Percentiles rank a stretch among this genome's conserved stretches.
These are phyloP conservation scores for Colletotrichum spaethianum DNA, from an alignment of 2,329 filamentous ascomycete genomes.

Conservation along the genomic window DNA sequence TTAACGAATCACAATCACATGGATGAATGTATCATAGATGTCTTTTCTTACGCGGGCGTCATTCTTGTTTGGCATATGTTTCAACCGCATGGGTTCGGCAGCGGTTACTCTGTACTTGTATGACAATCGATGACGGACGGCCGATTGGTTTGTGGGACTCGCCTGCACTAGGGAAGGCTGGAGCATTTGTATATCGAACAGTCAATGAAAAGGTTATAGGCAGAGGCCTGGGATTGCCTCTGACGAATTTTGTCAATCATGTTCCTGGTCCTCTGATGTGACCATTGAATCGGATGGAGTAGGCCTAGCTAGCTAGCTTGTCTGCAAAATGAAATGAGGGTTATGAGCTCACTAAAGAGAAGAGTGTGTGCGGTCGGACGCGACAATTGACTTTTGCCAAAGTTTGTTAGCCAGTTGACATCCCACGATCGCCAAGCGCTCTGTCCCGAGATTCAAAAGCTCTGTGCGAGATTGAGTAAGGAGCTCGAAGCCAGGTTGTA, in stretches of 20 bases:
- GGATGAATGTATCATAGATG: conserved; percentile 45
- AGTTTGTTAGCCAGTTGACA: conserved; percentile 5
- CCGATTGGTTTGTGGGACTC: conserved; percentile 32
- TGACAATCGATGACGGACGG: conserved; percentile 41
- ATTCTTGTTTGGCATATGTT: conserved; percentile 41
- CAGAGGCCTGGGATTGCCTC: conserved; percentile 12
- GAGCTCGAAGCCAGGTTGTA: not conserved
- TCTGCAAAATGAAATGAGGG: not conserved
- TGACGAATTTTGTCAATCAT: not conserved
- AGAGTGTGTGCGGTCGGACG: not conserved
- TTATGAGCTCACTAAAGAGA: not conserved
- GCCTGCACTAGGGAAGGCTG: conserved; percentile 18
- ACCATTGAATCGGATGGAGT: not conserved
- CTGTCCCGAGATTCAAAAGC: not conserved
- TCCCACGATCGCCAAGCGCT: not conserved
- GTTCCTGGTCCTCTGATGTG: not conserved
- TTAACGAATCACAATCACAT: conserved; percentile 47
- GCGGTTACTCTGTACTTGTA: conserved; percentile 36
- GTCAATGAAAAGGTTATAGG: conserved; percentile 31
- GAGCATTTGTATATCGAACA: conserved; percentile 39
- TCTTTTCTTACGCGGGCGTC: conserved; percentile 40
- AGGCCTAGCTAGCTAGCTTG: too few species aligned
- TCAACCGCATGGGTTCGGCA: conserved; percentile 35
- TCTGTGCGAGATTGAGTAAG: not conserved
- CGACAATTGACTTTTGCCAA: conserved; percentile 11